These are phyloP conservation scores for Edaphochlamys debaryana DNA, from an alignment of 139 green algal species.

Conservation along the genomic window DNA sequence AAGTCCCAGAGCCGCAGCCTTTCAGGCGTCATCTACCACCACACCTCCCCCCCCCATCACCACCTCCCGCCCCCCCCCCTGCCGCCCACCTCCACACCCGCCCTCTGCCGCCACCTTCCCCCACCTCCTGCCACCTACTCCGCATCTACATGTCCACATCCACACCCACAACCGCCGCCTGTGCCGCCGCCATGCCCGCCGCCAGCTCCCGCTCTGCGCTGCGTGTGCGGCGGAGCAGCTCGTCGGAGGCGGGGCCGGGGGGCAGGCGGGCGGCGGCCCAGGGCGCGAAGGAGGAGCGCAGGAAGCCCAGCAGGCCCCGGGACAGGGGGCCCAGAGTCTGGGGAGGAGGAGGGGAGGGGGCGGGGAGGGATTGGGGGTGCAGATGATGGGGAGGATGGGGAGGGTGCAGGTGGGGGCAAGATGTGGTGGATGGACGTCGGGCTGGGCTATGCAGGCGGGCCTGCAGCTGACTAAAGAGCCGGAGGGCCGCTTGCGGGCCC, in stretches of 20 bases:
- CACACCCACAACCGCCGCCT: constrained; percentile 13
- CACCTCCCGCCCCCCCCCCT: too few species aligned
- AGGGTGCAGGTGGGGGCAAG: background rate
- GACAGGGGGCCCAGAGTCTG: constrained; percentile 29
- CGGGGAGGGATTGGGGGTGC: background rate
- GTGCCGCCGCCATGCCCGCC: constrained; percentile 1
- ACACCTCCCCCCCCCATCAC: too few species aligned
- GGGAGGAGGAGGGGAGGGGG: background rate
- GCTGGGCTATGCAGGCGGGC: too few species aligned
- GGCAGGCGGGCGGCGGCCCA: constrained; percentile 60
- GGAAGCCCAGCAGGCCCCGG: constrained; percentile 51
- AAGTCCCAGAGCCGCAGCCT: too few species aligned
- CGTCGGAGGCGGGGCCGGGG: constrained; percentile 26
- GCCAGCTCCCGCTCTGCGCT: constrained; percentile 52
- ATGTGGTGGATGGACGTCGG: background rate
- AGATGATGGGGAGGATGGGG: background rate
- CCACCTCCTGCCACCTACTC: too few species aligned
- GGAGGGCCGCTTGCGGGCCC: too few species aligned
- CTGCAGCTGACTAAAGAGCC: too few species aligned
- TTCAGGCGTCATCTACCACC: too few species aligned
- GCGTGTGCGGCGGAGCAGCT: constrained; percentile 51
- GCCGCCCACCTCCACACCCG: too few species aligned
- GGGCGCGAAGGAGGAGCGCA: constrained; percentile 63
- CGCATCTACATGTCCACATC: too few species aligned
- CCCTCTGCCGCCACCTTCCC: too few species aligned